These are phyloP conservation scores for bread wheat (Triticum aestivum) DNA, from an alignment of 176 grass and related monocot species.

Conservation along the genomic window DNA sequence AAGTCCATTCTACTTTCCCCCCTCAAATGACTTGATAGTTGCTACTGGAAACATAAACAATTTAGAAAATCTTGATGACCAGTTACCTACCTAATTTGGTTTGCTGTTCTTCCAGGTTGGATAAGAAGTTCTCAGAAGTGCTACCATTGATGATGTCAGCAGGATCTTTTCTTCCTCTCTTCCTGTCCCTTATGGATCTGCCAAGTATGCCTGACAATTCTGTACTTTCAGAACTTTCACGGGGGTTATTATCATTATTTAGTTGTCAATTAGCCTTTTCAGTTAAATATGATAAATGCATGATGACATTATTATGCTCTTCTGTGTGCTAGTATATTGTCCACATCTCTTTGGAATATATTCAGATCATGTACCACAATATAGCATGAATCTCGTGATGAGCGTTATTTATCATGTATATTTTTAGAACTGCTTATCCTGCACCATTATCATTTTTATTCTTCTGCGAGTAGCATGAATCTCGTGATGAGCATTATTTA, in stretches of 20 bases:
- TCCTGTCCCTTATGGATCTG: conserved; percentile 76
- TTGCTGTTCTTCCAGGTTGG: conserved; percentile 58
- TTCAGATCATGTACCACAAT: neutral
- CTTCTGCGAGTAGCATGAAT: neutral
- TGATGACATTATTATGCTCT: neutral
- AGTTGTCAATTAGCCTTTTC: conserved; percentile 6
- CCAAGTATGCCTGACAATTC: conserved; percentile 57
- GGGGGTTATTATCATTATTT: neutral
- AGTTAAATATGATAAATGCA: neutral
- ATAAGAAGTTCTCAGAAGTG: conserved; percentile 70
- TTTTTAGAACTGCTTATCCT: neutral
- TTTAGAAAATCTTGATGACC: neutral
- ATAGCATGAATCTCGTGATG: neutral
- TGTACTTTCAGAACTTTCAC: conserved; percentile 19
- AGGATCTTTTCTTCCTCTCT: conserved; percentile 98
- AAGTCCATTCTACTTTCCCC: neutral
- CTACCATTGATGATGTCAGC: conserved; percentile 89
- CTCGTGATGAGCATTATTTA: neutral
- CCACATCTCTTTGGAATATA: neutral
- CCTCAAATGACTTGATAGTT: conserved; percentile 3
- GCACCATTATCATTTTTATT: conserved; percentile 11
- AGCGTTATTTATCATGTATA: neutral
- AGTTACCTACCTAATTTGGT: conserved; percentile 17
- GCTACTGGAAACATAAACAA: neutral
- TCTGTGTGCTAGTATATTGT: neutral